Evolutionary conservation across 805 yeast genomes (phyloP), one percentile per base, ranked within the genome.

Genomic region (Cyberlindnera sargentensis): DNA sequence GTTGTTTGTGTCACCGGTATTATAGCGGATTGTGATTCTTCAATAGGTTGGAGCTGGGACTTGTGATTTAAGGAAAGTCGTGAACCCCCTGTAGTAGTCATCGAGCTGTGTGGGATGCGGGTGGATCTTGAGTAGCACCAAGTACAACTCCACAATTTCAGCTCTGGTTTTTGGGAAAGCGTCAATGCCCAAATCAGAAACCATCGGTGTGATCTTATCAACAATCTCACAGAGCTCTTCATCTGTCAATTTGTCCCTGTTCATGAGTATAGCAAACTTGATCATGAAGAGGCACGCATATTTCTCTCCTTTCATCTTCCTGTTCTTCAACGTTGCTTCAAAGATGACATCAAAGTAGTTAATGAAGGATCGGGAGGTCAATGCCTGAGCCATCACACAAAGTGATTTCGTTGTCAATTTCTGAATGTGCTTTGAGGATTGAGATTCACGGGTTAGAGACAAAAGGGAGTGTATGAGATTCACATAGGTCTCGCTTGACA

Each of bases 311-410:
- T 46, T 48, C 30, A 47, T 39, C 36, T 44, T 47, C 39, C 47
- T 51, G 20, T 51, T 42, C 5, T 11, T 24, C 15, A 58, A 46
- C 5, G 48, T 44, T 10, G 31, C 29, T 1, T 26, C n/a, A 31
- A 57, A 56, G 7, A 52, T 44, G 5, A 25, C 24, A 4, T 48
- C 55, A 45, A 58, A 57, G 24, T 44, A 43, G 6, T 26, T 20
- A 3, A 50, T 40, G 30, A 58, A 53, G 34, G 52, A 50, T 8
- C 30, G 39, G 3, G 49, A 34, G 1, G 53, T 45, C 6, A 58
- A 41, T 4, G 60, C 44, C 31, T 50, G 53, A 8, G 51, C 38
- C 55, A 58, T 58, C 24, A 56, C 38, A 27, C 62, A 56, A 15
- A 57, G 43, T 4, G 61, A 53, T 35, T 57, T 57, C 4, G 34